A percentile compares a stretch with the other conserved stretches of the same genome.
These are phyloP conservation scores for Pseudogymnoascus sp. DNA, from an alignment of 2,329 filamentous ascomycete genomes.

Conservation along the genomic window DNA sequence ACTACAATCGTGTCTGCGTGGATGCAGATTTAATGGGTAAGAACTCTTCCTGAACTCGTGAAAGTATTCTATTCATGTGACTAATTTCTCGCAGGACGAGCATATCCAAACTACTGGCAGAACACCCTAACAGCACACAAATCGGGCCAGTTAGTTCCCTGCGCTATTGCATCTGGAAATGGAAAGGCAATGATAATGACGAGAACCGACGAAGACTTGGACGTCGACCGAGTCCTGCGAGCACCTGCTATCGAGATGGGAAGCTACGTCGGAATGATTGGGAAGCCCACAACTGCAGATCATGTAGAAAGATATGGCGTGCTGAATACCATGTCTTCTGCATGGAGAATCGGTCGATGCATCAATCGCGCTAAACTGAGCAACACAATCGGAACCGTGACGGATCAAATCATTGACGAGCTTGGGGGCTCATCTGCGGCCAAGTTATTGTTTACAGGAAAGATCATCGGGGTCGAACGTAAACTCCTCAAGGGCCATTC, in stretches of 20 bases:
- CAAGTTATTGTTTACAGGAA: slow-evolving; percentile 56
- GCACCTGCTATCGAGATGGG: slow-evolving; percentile 39
- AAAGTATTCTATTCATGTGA: background rate
- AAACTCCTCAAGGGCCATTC: slow-evolving; percentile 51
- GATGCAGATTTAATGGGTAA: slow-evolving; percentile 40
- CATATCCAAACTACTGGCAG: slow-evolving; percentile 42
- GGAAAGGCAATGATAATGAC: slow-evolving; percentile 41
- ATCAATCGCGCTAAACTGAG: slow-evolving; percentile 44
- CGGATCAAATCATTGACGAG: slow-evolving; percentile 53
- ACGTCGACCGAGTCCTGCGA: slow-evolving; percentile 38
- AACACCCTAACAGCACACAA: slow-evolving; percentile 39
- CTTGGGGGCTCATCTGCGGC: slow-evolving; percentile 49
- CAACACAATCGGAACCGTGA: slow-evolving; percentile 48
- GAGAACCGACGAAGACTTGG: slow-evolving; percentile 35
- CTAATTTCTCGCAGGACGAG: slow-evolving; percentile 26
- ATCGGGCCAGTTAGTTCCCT: slow-evolving; percentile 36
- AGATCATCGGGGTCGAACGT: slow-evolving; percentile 56
- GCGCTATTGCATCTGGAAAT: slow-evolving; percentile 40
- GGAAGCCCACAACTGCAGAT: slow-evolving; percentile 35
- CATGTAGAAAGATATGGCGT: slow-evolving; percentile 34
- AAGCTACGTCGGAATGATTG: slow-evolving; percentile 36
- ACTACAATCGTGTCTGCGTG: slow-evolving; percentile 34
- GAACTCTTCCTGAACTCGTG: background rate
- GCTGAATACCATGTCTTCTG: slow-evolving; percentile 37
- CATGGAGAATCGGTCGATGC: slow-evolving; percentile 51